These are phyloP conservation scores for Polyporus arcularius DNA, from an alignment of 768 basidiomycete species.

Conservation along the genomic window DNA sequence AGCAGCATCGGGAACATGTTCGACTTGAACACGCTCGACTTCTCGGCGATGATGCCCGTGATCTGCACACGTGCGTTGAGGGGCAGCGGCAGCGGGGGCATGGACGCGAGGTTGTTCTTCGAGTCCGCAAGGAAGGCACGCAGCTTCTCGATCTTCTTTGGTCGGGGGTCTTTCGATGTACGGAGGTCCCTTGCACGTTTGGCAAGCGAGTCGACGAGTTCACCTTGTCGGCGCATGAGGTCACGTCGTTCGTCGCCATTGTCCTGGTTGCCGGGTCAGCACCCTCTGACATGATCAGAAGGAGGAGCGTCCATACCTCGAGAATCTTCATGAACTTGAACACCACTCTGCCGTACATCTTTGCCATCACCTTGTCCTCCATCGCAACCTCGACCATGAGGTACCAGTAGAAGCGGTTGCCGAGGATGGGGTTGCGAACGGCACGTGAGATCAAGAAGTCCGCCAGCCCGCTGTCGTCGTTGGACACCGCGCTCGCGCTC, in stretches of 20 bases:
- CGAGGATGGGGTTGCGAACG: slow-evolving; percentile 79
- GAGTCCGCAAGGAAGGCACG: slow-evolving; percentile 82
- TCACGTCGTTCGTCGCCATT: slow-evolving; percentile 78
- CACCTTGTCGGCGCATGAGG: slow-evolving; percentile 87
- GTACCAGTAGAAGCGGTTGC: slow-evolving; percentile 96
- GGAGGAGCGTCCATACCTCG: slow-evolving; percentile 53
- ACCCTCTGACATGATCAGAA: background rate
- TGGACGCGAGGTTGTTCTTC: slow-evolving; percentile 79
- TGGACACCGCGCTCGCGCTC: slow-evolving; percentile 76
- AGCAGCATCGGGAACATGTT: slow-evolving; percentile 91
- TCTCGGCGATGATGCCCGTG: slow-evolving; percentile 86
- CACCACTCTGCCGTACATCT: slow-evolving; percentile 91
- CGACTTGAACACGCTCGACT: slow-evolving; percentile 96
- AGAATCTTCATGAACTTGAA: slow-evolving; percentile 90
- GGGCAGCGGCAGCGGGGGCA: slow-evolving; percentile 84
- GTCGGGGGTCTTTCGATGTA: slow-evolving; percentile 87
- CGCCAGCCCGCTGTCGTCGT: slow-evolving; percentile 90
- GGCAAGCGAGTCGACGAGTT: slow-evolving; percentile 83
- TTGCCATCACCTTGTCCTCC: slow-evolving; percentile 82
- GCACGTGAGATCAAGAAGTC: slow-evolving; percentile 90
- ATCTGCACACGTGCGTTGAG: slow-evolving; percentile 86
- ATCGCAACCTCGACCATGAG: slow-evolving; percentile 94
- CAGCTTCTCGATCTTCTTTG: slow-evolving; percentile 97
- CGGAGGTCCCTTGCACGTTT: slow-evolving; percentile 86
- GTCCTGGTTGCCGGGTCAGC: slow-evolving; percentile 54